Percentiles rank a stretch among this genome's conserved stretches.
These are phyloP conservation scores for Nicotiana benthamiana DNA, from an alignment of 257 asterid genomes.

Conservation along the genomic window DNA sequence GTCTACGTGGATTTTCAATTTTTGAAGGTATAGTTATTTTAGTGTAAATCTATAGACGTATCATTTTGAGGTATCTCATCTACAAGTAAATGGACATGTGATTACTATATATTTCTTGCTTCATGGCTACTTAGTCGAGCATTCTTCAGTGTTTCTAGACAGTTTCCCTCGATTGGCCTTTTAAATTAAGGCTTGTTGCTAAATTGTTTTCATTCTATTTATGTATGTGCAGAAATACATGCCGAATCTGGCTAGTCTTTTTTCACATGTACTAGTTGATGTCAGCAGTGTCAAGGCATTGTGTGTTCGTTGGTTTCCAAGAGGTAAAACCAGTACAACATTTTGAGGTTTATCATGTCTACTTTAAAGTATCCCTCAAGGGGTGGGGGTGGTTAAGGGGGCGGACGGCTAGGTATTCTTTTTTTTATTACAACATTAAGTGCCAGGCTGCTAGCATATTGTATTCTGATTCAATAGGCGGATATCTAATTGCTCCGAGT, in stretches of 20 bases:
- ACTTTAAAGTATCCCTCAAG: not conserved
- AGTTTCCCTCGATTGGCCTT: not conserved
- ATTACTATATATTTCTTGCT: not conserved
- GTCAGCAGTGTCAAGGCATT: conserved; percentile 87
- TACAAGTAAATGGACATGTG: not conserved
- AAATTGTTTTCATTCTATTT: not conserved
- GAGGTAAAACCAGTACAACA: conserved; percentile 38
- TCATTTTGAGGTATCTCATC: not conserved
- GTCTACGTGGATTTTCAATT: conserved; percentile 70
- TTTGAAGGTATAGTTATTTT: conserved; percentile 48
- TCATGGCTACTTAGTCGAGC: not conserved
- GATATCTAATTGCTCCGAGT: not conserved
- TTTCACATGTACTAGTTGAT: conserved; percentile 80
- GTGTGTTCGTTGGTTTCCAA: conserved; percentile 85
- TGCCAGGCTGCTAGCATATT: not conserved
- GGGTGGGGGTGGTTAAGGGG: not conserved
- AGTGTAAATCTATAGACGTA: not conserved
- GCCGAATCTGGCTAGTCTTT: conserved; percentile 88
- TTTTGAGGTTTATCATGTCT: not conserved
- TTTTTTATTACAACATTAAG: not conserved
- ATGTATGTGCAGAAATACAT: conserved; percentile 59
- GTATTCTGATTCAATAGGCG: not conserved
- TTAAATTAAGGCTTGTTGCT: not conserved
- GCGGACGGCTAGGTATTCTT: too few relatives aligned
- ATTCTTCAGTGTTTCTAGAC: not conserved